phyloP scores from a whole-genome alignment of 2,329 filamentous ascomycete species.

The Trichoderma citrinoviride region DNA sequence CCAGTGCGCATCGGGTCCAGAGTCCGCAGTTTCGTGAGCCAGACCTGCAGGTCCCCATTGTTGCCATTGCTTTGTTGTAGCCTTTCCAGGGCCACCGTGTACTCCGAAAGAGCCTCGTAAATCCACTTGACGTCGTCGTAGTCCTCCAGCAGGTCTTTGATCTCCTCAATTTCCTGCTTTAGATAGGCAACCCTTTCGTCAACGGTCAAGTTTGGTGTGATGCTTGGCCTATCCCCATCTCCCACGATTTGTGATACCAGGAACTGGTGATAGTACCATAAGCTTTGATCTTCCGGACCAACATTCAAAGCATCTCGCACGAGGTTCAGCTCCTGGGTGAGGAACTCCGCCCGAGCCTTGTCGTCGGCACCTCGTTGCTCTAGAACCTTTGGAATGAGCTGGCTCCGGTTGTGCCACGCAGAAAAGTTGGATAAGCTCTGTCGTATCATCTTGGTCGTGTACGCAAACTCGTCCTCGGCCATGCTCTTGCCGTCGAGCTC shows the following conservation, averaged over 20 bases:
- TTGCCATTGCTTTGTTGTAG: constrained; percentile 49
- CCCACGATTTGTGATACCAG: constrained; percentile 64
- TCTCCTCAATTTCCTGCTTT: constrained; percentile 66
- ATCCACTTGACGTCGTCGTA: constrained; percentile 72
- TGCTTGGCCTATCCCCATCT: constrained; percentile 39
- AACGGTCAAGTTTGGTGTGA: constrained; percentile 46
- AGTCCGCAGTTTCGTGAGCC: constrained; percentile 63
- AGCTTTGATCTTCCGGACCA: constrained; percentile 88
- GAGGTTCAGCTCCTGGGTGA: constrained; percentile 75
- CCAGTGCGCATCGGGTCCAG: constrained; percentile 73
- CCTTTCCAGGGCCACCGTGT: constrained; percentile 59
- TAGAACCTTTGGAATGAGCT: constrained; percentile 74
- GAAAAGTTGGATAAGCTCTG: constrained; percentile 93
- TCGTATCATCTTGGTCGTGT: constrained; percentile 85
- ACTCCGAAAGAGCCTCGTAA: constrained; percentile 80
- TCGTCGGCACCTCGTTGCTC: constrained; percentile 66
- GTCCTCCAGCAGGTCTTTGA: constrained; percentile 62
- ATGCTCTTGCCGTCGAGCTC: constrained; percentile 57
- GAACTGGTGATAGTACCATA: constrained; percentile 97
- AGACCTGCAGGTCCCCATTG: constrained; percentile 48
- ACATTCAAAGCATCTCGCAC: constrained; percentile 79
- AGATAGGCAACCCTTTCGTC: constrained; percentile 66
- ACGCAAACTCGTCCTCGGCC: constrained; percentile 78
- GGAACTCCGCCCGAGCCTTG: constrained; percentile 61
- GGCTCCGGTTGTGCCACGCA: constrained; percentile 89